Evolutionary conservation across 164 flowering plant species (phyloP), one percentile per base, ranked within the genome.

Genomic region (Magnolia sinica): DNA sequence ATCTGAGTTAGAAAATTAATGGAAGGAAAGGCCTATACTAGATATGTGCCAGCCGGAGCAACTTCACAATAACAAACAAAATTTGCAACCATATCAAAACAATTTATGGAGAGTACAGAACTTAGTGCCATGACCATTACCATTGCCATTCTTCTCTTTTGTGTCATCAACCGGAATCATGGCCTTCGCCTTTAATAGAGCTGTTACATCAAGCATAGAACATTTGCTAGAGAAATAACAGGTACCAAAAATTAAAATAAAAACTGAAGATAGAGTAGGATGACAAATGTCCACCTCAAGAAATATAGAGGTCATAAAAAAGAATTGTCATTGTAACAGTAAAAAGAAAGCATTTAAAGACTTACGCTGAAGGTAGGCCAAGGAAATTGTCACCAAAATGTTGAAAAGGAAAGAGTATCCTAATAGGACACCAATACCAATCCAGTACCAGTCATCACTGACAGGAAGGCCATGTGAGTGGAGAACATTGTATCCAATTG

Each of bases 331-430:
- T 2, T 29, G 31, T 61, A 71, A 45, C 45, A 16, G 76, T 23
- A 76, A 9, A 70, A 45, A 45, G 22, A 14, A 80, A 75, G 24
- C 31, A 0, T 4, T 0, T 20, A 29, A 7, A 7, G 18, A 89
- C 97, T 83, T 82, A 95, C 98, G 95, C 63, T 89, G 84, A 29
- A 95, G 90, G 79, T 83, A 87, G 66, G 91, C 74, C 87, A 95
- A 75, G 37, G 95, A 91, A 79, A 85, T 66, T 58, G 90, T 91
- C 79, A 90, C 87, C 23, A 88, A 0, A 73, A 29, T 76, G 78
- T 92, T 95, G 87, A 92, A 93, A 72, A 93, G 70, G 22, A 91
- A 0, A 4, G 88, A 72, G 83, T 88, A 93, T 18, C 68, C 81
- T 22, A 87, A 13, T 52, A 95, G 73, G 74, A 79, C 92, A 64